Evolutionary conservation across 257 asterid genomes (phyloP), one percentile per base, ranked within the genome.

Genomic region (Mentha longifolia): DNA sequence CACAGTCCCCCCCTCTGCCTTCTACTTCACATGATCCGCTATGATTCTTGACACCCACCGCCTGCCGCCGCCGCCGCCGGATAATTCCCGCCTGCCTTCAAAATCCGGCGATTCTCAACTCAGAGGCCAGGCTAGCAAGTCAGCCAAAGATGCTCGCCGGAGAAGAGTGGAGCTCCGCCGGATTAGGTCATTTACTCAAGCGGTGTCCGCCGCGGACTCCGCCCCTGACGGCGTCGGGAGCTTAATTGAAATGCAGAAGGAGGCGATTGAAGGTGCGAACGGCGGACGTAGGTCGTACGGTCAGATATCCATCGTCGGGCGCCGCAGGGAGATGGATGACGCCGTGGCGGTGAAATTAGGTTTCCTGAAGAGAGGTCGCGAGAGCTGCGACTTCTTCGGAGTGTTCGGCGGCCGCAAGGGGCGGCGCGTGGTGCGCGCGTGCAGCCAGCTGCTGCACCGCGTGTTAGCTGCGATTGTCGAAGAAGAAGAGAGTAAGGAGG

Each of bases 271-370:
- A 20, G 7, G 9, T 20, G 56, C 0, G 9, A 3, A 0, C 3
- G 3, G 22, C 0, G 25, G 9, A 1, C 10, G 57, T 7, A 20
- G 28, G 6, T 3, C 57, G 1, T 4, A 85, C 68, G 91, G 96
- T 0, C 70, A 58, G 61, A 72, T 86, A 10, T 83, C 92, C 35
- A 73, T 84, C 9, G 85, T 86, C 28, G 95, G 96, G 1, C 66
- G 92, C 43, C 78, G 89, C 76, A 77, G 92, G 14, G 88, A 82
- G 51, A 85, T 88, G 92, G 87, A 88, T 69, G 92, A 90, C 8
- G 87, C 83, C 7, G 88, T 83, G 71, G 81, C 82, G 12, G 81
- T 72, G 72, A 78, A 84, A 49, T 39, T 72, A 7, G 85, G 79
- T 12, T 76, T 85, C 19, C 16, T 85, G 51, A 70, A 22, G 31